These are phyloP conservation scores for Vigna reflexopilosa DNA, from an alignment of 306 rosid genomes.

Conservation along the genomic window DNA sequence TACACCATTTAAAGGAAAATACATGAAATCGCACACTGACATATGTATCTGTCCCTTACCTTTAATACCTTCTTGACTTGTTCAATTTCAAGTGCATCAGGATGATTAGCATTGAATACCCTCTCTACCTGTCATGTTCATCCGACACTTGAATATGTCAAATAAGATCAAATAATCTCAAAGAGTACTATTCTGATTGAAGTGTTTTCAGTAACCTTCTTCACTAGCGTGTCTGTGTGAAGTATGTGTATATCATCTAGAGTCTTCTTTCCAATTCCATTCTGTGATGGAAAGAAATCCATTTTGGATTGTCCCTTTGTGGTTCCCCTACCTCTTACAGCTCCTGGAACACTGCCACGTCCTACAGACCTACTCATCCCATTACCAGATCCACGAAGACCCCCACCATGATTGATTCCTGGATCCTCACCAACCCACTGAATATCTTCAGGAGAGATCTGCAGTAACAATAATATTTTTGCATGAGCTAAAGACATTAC, in stretches of 20 bases:
- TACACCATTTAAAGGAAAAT: not conserved
- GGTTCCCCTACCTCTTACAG: constrained; percentile 87
- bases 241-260: constrained; percentile 81
- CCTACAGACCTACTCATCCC: constrained; percentile 68
- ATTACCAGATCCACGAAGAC: constrained; percentile 68
- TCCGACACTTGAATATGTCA: constrained; percentile 22
- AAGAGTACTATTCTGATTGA: constrained; percentile 15
- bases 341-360: constrained; percentile 64
- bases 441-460: constrained; percentile 89
- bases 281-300: constrained; percentile 75
- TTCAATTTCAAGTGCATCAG: constrained; percentile 83
- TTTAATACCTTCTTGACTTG: constrained; percentile 83
- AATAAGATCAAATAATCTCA: constrained; percentile 28
- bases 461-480: constrained; percentile 42
- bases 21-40: constrained; percentile 16
- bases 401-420: constrained; percentile 71
- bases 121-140: constrained; percentile 76
- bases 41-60: constrained; percentile 51
- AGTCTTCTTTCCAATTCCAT: constrained; percentile 79
- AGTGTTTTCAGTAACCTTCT: constrained; percentile 66
- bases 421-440: constrained; percentile 96
- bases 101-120: constrained; percentile 82
- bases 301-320: constrained; percentile 73
- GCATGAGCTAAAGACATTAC: constrained; percentile 38
- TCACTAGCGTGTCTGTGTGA: constrained; percentile 79